These are phyloP conservation scores for Liriodendron chinense DNA, from an alignment of 164 flowering plant genomes.

Conservation along the genomic window DNA sequence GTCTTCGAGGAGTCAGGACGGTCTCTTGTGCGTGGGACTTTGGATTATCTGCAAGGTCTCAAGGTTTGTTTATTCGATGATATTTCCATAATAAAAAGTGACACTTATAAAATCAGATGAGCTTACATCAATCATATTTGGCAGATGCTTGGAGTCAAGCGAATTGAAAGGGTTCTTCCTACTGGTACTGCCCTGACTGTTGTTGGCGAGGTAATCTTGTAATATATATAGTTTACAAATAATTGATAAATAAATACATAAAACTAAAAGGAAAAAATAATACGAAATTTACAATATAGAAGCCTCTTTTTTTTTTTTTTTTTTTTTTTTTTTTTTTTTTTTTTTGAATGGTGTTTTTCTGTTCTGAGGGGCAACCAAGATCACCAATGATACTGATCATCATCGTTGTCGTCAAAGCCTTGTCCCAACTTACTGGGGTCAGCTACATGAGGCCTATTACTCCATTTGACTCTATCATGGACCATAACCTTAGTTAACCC, in stretches of 20 bases:
- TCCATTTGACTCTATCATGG: neutral
- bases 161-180: slow-evolving; percentile 92
- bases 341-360: neutral
- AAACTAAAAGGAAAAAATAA: neutral
- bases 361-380: neutral
- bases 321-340: neutral
- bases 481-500: no score
- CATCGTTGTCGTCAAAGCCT: neutral
- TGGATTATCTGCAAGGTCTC: slow-evolving; percentile 95
- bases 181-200: slow-evolving; percentile 87
- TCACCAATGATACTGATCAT: neutral
- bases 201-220: slow-evolving; percentile 84
- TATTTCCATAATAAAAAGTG: neutral
- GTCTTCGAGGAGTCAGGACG: slow-evolving; percentile 93
- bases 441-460: neutral
- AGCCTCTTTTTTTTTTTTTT: neutral
- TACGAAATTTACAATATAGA: neutral
- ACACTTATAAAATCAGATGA: neutral
- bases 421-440: neutral
- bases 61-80: slow-evolving; percentile 51
- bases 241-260: neutral
- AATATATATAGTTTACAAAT: neutral
- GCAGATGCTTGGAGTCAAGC: slow-evolving; percentile 98
- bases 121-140: slow-evolving; percentile 12
- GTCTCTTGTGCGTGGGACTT: slow-evolving; percentile 85